phyloP scores from a whole-genome alignment of 352 stramenopile genomes.

The Globisporangium cylindrosporum region DNA sequence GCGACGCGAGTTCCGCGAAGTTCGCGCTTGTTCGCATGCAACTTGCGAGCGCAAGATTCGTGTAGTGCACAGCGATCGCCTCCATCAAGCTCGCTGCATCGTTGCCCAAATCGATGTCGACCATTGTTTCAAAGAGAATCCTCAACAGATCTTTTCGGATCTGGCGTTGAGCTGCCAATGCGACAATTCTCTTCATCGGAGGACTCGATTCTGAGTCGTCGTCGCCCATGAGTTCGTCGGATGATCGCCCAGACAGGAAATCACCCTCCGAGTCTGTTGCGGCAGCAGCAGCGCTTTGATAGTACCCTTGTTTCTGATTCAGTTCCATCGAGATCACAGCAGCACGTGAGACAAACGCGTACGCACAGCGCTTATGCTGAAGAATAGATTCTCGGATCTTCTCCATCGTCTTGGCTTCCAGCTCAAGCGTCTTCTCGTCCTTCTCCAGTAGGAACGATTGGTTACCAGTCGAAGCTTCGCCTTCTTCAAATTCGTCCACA shows the following conservation, averaged over 20 bases:
- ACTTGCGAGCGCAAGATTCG: constrained; percentile 37
- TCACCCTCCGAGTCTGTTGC: constrained; percentile 2
- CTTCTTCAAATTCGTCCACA: constrained; percentile 67
- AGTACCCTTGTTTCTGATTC: constrained; percentile 17
- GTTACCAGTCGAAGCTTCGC: constrained; percentile 25
- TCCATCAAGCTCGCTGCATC: constrained; percentile 60
- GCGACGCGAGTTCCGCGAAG: constrained; percentile 64
- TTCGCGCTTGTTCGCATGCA: constrained; percentile 59
- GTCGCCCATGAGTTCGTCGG: constrained; percentile 16
- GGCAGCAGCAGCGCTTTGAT: not conserved
- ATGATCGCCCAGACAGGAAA: constrained; percentile 8
- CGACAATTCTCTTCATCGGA: constrained; percentile 44
- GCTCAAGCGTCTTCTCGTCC: constrained; percentile 77
- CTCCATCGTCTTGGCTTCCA: constrained; percentile 64
- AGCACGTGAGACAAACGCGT: constrained; percentile 60
- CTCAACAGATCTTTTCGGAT: constrained; percentile 54
- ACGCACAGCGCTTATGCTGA: constrained; percentile 73
- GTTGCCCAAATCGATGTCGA: constrained; percentile 68
- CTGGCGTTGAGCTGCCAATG: constrained; percentile 45
- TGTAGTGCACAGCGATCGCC: constrained; percentile 55
- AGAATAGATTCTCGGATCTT: constrained; percentile 68
- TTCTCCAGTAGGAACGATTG: constrained; percentile 72
- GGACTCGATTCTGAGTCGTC: constrained; percentile 18
- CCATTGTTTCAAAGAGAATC: constrained; percentile 68
- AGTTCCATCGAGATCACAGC: constrained; percentile 58